These are phyloP conservation scores for Ogataea paraovalis DNA, from an alignment of 805 yeast species.

Conservation along the genomic window DNA sequence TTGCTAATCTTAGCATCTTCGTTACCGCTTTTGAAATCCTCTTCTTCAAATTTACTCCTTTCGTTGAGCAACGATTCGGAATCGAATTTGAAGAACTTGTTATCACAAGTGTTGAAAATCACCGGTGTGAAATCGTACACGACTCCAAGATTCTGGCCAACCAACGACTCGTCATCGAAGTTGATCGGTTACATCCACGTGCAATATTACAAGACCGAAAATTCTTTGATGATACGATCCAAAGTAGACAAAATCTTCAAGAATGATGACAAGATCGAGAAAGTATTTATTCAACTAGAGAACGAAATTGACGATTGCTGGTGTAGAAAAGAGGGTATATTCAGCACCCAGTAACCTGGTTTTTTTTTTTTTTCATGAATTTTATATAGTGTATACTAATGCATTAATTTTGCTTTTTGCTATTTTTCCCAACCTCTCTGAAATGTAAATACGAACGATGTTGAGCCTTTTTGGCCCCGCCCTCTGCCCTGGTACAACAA, in stretches of 20 bases:
- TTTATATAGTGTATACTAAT: too few relatives aligned
- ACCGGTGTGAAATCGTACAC: constrained; percentile 84
- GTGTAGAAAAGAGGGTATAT: constrained; percentile 32
- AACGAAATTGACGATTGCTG: constrained; percentile 38
- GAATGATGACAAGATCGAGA: constrained; percentile 18
- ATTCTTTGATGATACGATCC: constrained; percentile 22
- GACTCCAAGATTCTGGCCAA: constrained; percentile 91
- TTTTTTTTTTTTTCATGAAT: too few relatives aligned
- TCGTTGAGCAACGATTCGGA: constrained; percentile 54
- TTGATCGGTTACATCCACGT: constrained; percentile 80
- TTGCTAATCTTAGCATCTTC: constrained; percentile 76
- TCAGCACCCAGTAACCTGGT: constrained; percentile 21
- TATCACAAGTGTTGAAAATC: constrained; percentile 63
- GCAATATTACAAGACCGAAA: constrained; percentile 49
- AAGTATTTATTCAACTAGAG: constrained; percentile 32
- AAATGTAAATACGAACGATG: too few relatives aligned
- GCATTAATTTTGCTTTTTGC: too few relatives aligned
- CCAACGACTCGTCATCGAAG: constrained; percentile 29
- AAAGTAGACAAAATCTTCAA: constrained; percentile 27
- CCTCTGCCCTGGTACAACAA: too few relatives aligned
- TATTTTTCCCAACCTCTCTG: too few relatives aligned
- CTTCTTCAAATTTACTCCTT: constrained; percentile 69
- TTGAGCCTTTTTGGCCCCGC: too few relatives aligned
- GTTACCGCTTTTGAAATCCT: constrained; percentile 74
- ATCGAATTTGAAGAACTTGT: constrained; percentile 53